Evolutionary conservation across 148 eudicot species (phyloP), one percentile per base, ranked within the genome.

Genomic region (Fagopyrum esculentum): DNA sequence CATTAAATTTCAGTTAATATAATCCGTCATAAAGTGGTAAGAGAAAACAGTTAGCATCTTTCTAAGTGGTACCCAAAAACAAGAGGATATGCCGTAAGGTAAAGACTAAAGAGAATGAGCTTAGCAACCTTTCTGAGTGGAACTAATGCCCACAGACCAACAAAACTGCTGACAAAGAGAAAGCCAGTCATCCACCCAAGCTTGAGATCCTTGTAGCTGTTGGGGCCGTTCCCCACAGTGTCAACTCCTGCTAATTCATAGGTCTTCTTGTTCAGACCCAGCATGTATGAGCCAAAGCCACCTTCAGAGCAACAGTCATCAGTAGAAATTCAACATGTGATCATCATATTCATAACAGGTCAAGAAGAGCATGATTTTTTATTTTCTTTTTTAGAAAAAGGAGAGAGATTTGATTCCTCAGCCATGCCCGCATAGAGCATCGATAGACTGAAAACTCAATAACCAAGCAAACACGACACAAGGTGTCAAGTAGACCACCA

Each of bases 141-240:
- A 79, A 89, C 80, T 81, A 93, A 79, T 13, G 87, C 98, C 50
- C 89, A 93, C 77, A 93, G 94, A 6, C 97, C 98, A 60, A 89
- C 85, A 56, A 93, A 89, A 79, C 91, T 91, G 51, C 83, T 90
- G 6, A 93, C 56, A 79, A 91, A 88, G 16, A 88, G 86, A 73
- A 78, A 93, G 48, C 80, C 90, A 48, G 84, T 88, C 89, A 91
- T 88, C 98, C 97, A 93, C 2, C 89, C 97, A 43, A 89, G 50
- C 51, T 80, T 76, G 45, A 85, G 91, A 54, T 90, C 88, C 78
- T 79, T 93, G 79, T 85, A 87, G 81, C 91, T 90, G 75, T 82
- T 79, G 17, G 91, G 81, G 73, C 85, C 59, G 73, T 85, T 90
- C 75, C 97, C 97, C 13, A 35, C 74, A n/a, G 84, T 82, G 76